Evolutionary conservation across 2,329 filamentous ascomycete species (phyloP).

Genomic region (Cryphonectria parasitica): DNA sequence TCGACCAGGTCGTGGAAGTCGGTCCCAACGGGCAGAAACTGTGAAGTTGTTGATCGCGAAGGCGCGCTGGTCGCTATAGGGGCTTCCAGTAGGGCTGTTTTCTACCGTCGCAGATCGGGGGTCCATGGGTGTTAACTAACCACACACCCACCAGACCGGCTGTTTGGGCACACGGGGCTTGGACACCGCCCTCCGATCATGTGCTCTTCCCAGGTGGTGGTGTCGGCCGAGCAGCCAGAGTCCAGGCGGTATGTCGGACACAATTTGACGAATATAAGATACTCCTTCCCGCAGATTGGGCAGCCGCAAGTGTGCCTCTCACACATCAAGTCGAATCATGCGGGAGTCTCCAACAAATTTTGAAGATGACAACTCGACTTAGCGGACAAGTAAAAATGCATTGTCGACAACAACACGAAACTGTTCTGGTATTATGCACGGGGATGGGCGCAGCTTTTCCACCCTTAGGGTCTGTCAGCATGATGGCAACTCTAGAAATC

Average conservation of each 20-base stretch:
- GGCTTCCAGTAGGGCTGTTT: not conserved
- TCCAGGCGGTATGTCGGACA: conserved; percentile 57
- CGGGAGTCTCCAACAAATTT: conserved; percentile 27
- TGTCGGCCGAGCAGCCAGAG: conserved; percentile 51
- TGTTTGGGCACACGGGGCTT: conserved; percentile 64
- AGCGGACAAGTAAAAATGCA: conserved; percentile 16
- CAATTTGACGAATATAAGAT: conserved; percentile 62
- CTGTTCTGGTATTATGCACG: conserved; percentile 6
- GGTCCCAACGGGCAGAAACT: conserved; percentile 55
- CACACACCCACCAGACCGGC: conserved; percentile 57
- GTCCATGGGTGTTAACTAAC: conserved; percentile 50
- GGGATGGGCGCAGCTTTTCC: conserved; percentile 9
- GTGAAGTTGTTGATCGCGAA: conserved; percentile 39
- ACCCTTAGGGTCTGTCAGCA: conserved; percentile 21
- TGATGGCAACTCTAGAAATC: conserved; percentile 14
- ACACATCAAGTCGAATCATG: conserved; percentile 55
- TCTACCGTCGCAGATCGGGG: not conserved
- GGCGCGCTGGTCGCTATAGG: conserved; percentile 15
- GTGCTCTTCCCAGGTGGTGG: conserved; percentile 42
- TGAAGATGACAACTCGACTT: conserved; percentile 16
- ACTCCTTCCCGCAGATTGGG: conserved; percentile 63
- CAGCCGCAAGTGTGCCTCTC: conserved; percentile 60
- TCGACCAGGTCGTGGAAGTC: conserved; percentile 89
- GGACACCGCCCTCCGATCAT: conserved; percentile 60
- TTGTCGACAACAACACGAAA: conserved; percentile 12